phyloP scores from a whole-genome alignment of 352 stramenopile genomes.

The Phytophthora hybrid region DNA sequence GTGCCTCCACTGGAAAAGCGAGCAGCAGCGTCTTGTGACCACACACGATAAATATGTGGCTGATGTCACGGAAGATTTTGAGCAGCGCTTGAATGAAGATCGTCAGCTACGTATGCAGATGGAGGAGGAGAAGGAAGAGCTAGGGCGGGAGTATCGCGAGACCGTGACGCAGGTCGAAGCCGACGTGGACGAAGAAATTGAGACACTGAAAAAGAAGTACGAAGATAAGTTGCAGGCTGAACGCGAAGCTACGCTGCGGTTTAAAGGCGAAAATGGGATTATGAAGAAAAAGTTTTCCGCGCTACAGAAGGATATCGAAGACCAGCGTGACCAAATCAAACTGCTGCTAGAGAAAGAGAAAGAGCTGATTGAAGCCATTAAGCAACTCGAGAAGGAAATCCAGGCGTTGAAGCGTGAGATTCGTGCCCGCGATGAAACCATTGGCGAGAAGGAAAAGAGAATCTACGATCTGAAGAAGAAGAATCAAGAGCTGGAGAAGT shows the following conservation, averaged over 20 bases:
- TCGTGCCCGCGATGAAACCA: constrained; percentile 94
- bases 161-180: constrained; percentile 82
- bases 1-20: constrained; percentile 70
- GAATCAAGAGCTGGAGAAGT: constrained; percentile 97
- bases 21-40: constrained; percentile 65
- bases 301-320: constrained; percentile 93
- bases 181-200: constrained; percentile 90
- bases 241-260: constrained; percentile 85
- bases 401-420: constrained; percentile 96
- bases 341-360: constrained; percentile 90
- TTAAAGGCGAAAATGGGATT: constrained; percentile 95
- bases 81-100: constrained; percentile 91
- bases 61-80: constrained; percentile 93
- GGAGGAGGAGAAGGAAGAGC: constrained; percentile 87
- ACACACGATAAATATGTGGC: constrained; percentile 87
- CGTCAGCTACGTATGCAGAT: constrained; percentile 80
- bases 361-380: constrained; percentile 87
- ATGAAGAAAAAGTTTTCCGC: constrained; percentile 95
- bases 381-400: constrained; percentile 92
- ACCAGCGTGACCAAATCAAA: constrained; percentile 92
- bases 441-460: constrained; percentile 95
- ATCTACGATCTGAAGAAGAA: constrained; percentile 97
- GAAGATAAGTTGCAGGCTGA: constrained; percentile 89
- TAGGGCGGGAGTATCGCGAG: constrained; percentile 80
- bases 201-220: constrained; percentile 89